A percentile compares a stretch with the other conserved stretches of the same genome.
Conservation (phyloP, 345 rosid species). For the Turritis glabra region DNA sequence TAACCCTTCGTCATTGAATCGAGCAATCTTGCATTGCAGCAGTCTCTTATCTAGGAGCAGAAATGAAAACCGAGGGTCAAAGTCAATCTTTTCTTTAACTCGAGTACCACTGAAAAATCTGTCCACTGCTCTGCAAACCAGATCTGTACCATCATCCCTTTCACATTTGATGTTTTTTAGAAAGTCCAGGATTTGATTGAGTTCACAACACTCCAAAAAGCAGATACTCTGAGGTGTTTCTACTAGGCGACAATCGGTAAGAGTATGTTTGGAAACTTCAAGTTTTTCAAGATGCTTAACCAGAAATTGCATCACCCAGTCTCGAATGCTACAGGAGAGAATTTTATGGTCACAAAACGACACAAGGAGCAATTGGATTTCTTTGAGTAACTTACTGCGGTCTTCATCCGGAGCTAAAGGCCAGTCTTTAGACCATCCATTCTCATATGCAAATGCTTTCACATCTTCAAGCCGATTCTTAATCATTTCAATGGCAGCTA, state of each 20-base stretch:
- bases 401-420: background rate
- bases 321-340: background rate
- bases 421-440: conserved; percentile 6
- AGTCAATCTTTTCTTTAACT: conserved; percentile 11
- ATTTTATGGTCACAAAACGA: background rate
- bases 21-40: background rate
- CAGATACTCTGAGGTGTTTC: too few relatives aligned
- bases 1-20: background rate
- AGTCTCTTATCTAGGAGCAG: too few relatives aligned
- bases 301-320: background rate
- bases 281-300: background rate
- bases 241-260: background rate
- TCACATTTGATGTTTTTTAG: too few relatives aligned
- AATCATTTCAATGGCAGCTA: too few relatives aligned
- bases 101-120: background rate
- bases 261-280: background rate
- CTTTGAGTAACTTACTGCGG: background rate
- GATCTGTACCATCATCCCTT: too few relatives aligned
- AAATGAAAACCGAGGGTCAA: background rate
- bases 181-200: too few relatives aligned
- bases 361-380: background rate
- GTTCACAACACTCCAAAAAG: too few relatives aligned
- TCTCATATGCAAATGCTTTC: too few relatives aligned
- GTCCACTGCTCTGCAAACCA: conserved; percentile 1
- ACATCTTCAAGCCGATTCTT: too few relatives aligned